Percentiles rank a stretch among this genome's conserved stretches.
Evolutionary conservation across 1,284 basidiomycete species (phyloP).

Genomic region (Apiotrichum akiyoshidainum): DNA sequence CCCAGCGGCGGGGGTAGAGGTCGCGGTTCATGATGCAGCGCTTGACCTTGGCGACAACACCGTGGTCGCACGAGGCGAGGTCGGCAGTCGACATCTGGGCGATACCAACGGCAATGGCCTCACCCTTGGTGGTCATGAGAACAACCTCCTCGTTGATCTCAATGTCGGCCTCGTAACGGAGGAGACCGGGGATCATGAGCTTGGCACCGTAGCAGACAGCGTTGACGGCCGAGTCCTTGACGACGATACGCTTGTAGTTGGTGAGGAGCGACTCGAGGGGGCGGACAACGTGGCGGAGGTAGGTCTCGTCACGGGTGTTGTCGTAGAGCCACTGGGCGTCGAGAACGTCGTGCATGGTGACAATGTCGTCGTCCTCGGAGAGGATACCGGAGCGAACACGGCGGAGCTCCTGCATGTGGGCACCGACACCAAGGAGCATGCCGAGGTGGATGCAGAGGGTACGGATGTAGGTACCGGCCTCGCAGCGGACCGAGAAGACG

Average conservation of each 20-base stretch:
- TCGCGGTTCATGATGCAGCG: slow-evolving; percentile 99
- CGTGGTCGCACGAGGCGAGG: slow-evolving; percentile 96
- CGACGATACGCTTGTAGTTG: slow-evolving; percentile 97
- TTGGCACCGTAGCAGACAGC: slow-evolving; percentile 99
- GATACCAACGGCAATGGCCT: slow-evolving; percentile 94
- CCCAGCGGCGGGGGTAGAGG: slow-evolving; percentile 97
- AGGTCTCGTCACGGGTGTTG: slow-evolving; percentile 97
- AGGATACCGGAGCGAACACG: slow-evolving; percentile 93
- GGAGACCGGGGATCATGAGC: slow-evolving; percentile 97
- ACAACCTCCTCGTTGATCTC: slow-evolving; percentile 96
- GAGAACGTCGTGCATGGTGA: slow-evolving; percentile 99
- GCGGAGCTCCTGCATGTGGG: slow-evolving; percentile 98
- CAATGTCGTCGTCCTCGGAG: slow-evolving; percentile 96
- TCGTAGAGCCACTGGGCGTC: slow-evolving; percentile 99
- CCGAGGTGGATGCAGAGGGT: slow-evolving; percentile 98
- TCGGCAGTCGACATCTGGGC: slow-evolving; percentile 99
- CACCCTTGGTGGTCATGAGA: slow-evolving; percentile 99
- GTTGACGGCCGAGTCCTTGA: slow-evolving; percentile 98
- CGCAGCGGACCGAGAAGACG: slow-evolving; percentile 98
- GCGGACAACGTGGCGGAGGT: slow-evolving; percentile 90
- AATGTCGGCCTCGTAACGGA: slow-evolving; percentile 96
- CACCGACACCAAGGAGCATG: slow-evolving; percentile 90
- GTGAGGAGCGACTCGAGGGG: slow-evolving; percentile 91
- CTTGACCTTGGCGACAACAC: slow-evolving; percentile 98
- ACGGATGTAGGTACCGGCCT: slow-evolving; percentile 91